A percentile compares a stretch with the other conserved stretches of the same genome.
These are phyloP conservation scores for Brasenia schreberi DNA, from an alignment of 164 flowering plant genomes.

Conservation along the genomic window DNA sequence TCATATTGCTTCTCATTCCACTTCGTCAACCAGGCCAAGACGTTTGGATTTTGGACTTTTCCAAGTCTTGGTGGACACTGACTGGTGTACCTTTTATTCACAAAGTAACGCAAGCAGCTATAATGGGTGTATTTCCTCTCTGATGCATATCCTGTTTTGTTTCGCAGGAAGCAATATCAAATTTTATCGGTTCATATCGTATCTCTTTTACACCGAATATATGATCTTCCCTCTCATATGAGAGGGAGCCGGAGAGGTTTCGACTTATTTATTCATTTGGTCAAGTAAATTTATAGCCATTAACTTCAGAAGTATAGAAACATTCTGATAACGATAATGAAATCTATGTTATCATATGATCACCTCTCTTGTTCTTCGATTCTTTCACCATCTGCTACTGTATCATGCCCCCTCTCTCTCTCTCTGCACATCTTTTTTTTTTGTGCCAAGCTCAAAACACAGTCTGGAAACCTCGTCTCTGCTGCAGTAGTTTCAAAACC, in stretches of 20 bases:
- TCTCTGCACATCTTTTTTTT: neutral
- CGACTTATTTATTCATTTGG: neutral
- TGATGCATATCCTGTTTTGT: constrained; percentile 1
- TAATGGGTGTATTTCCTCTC: neutral
- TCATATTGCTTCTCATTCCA: too few relatives aligned
- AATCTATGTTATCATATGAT: neutral
- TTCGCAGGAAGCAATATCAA: constrained; percentile 77
- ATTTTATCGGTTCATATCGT: constrained; percentile 86
- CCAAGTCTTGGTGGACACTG: too few relatives aligned
- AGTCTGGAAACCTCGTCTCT: too few relatives aligned
- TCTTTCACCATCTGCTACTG: neutral
- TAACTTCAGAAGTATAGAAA: neutral
- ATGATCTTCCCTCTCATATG: constrained; percentile 60
- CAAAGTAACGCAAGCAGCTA: too few relatives aligned
- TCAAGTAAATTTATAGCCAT: neutral
- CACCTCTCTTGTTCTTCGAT: neutral
- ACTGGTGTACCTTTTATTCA: too few relatives aligned
- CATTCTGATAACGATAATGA: neutral
- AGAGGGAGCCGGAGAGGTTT: neutral
- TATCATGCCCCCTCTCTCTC: neutral
- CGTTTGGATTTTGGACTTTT: too few relatives aligned
- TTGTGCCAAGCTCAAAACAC: neutral
- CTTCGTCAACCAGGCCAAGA: too few relatives aligned
- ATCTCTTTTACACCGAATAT: constrained; percentile 89
- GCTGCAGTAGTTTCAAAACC: too few relatives aligned